Evolutionary conservation across 2,329 filamentous ascomycete species (phyloP).

Genomic region (Mycosphaerella sp.): DNA sequence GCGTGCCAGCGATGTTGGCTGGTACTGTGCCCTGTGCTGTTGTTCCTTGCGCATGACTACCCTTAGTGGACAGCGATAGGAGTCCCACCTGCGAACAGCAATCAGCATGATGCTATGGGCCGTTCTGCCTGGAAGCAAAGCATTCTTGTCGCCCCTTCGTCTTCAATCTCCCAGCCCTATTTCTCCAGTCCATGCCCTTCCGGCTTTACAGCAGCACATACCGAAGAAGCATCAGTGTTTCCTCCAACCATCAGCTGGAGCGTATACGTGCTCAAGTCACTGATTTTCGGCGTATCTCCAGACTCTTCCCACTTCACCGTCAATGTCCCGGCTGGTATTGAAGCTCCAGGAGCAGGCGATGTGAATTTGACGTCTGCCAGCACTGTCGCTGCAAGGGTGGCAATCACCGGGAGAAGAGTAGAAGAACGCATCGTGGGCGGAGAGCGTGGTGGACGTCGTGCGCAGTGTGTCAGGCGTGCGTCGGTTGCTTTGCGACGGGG

Average conservation of each 20-base stretch:
- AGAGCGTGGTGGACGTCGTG: background rate
- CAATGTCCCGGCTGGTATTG: slow-evolving; percentile 47
- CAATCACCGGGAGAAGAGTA: slow-evolving; percentile 12
- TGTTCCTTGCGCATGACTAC: slow-evolving; percentile 9
- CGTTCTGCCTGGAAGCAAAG: too few relatives aligned
- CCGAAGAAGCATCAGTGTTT: slow-evolving; percentile 45
- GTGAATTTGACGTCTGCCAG: slow-evolving; percentile 52
- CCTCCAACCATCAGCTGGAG: slow-evolving; percentile 57
- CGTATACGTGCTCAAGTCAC: slow-evolving; percentile 49
- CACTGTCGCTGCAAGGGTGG: slow-evolving; percentile 38
- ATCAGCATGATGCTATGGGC: background rate
- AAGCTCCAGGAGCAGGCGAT: slow-evolving; percentile 46
- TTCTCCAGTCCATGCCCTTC: too few relatives aligned
- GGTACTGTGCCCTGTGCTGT: slow-evolving; percentile 16
- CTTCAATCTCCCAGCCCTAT: too few relatives aligned
- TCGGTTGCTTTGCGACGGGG: background rate
- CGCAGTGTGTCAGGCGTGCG: too few relatives aligned
- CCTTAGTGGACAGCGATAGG: slow-evolving; percentile 3
- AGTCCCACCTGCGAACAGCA: background rate
- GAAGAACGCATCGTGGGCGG: slow-evolving; percentile 5
- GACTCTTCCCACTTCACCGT: slow-evolving; percentile 53
- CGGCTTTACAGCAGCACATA: slow-evolving; percentile 28
- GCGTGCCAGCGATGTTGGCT: slow-evolving; percentile 24
- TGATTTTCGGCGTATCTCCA: slow-evolving; percentile 44
- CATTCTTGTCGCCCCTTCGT: too few relatives aligned